Conservation (phyloP, 2,329 filamentous ascomycete genomes). For the Cladosporium oxysporum region DNA sequence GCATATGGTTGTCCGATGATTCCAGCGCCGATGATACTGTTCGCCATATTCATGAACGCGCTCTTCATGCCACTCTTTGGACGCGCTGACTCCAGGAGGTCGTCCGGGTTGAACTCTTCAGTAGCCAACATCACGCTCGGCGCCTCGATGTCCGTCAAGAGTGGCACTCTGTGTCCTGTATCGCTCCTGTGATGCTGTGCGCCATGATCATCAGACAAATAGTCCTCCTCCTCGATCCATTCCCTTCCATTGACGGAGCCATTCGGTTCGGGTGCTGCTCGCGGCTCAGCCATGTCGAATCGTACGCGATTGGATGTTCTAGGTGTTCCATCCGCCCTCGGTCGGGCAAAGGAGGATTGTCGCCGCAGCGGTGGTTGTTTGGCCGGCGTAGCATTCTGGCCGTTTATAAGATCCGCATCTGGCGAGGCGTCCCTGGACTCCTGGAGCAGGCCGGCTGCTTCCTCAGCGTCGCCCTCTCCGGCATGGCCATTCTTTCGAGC, state of each 20-base stretch:
- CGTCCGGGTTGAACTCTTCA: slow-evolving; percentile 59
- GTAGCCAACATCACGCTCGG: slow-evolving; percentile 74
- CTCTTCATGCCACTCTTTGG: slow-evolving; percentile 83
- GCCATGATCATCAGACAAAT: slow-evolving; percentile 48
- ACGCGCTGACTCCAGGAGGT: slow-evolving; percentile 62
- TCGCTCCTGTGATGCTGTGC: slow-evolving; percentile 42
- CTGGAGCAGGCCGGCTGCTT: slow-evolving; percentile 35
- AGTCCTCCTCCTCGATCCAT: slow-evolving; percentile 64
- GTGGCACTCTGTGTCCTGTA: slow-evolving; percentile 59
- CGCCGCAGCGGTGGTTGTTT: slow-evolving; percentile 22
- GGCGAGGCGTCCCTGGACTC: slow-evolving; percentile 29
- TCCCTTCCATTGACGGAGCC: slow-evolving; percentile 30
- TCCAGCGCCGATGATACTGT: slow-evolving; percentile 84
- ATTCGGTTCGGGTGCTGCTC: slow-evolving; percentile 28
- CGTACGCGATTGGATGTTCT: slow-evolving; percentile 72
- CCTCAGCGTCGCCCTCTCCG: slow-evolving; percentile 27
- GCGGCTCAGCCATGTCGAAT: slow-evolving; percentile 59
- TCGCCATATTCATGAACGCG: slow-evolving; percentile 99
- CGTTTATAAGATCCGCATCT: slow-evolving; percentile 29
- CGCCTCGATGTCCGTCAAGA: slow-evolving; percentile 81
- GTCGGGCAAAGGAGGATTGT: slow-evolving; percentile 50
- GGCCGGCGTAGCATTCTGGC: slow-evolving; percentile 22
- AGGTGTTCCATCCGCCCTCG: slow-evolving; percentile 53
- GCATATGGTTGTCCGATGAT: slow-evolving; percentile 88
- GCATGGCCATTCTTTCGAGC: slow-evolving; percentile 30